phyloP scores from a whole-genome alignment of 1,139 yeast genomes.

The Kodamaea fungicola region DNA sequence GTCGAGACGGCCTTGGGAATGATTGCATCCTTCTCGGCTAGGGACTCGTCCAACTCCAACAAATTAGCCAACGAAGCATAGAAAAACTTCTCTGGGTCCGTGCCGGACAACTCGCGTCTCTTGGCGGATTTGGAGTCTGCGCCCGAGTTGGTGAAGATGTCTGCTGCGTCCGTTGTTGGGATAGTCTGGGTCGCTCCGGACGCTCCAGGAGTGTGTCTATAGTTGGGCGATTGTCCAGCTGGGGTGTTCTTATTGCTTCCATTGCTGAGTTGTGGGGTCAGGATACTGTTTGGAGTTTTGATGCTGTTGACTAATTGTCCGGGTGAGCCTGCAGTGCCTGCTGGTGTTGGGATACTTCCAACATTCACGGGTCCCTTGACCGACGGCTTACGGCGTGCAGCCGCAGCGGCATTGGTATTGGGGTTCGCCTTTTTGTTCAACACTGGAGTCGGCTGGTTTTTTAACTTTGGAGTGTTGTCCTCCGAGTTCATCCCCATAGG shows the following conservation, averaged over 20 bases:
- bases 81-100: conserved; percentile 50
- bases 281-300: conserved; percentile 44
- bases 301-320: conserved; percentile 39
- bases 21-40: conserved; percentile 11
- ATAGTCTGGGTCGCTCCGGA: conserved; percentile 10
- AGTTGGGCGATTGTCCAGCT: conserved; percentile 36
- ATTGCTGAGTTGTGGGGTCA: conserved; percentile 41
- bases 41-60: conserved; percentile 43
- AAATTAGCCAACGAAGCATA: conserved; percentile 50
- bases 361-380: conserved; percentile 18
- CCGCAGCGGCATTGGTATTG: conserved; percentile 6
- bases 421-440: conserved; percentile 1
- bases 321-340: conserved; percentile 40
- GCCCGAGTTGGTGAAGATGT: conserved; percentile 21
- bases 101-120: conserved; percentile 44
- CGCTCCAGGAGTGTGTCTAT: conserved; percentile 11
- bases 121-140: conserved; percentile 35
- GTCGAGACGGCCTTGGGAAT: conserved; percentile 23
- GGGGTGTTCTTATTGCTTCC: conserved; percentile 42
- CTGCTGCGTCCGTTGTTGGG: conserved; percentile 16
- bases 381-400: conserved; percentile 27
- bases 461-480: conserved; percentile 8
- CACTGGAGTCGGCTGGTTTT: conserved; percentile 5
- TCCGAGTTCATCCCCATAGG: conserved; percentile 2
- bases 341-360: conserved; percentile 31